Evolutionary conservation across 306 rosid genomes (phyloP).

Genomic region (Acacia melanoxylon): DNA sequence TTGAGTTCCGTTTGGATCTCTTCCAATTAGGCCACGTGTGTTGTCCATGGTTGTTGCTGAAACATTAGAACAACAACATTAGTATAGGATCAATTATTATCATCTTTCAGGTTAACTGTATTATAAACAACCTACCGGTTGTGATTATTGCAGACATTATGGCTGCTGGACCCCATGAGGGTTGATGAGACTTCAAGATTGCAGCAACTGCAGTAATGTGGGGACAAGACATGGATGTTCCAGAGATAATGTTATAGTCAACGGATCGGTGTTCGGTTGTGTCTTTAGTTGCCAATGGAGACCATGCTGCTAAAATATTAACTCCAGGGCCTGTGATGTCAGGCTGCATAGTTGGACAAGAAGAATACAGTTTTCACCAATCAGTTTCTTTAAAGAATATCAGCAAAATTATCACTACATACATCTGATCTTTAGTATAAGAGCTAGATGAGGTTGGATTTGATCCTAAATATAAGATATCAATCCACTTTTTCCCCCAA

Average conservation of each 20-base stretch:
- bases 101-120: conserved; percentile 13
- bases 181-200: conserved; percentile 48
- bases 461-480: too few relatives aligned
- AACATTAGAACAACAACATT: conserved; percentile 19
- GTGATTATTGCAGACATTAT: conserved; percentile 71
- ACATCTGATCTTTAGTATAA: too few relatives aligned
- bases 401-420: not conserved
- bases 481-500: too few relatives aligned
- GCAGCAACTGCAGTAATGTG: conserved; percentile 65
- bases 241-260: conserved; percentile 60
- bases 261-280: conserved; percentile 50
- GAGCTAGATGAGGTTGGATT: too few relatives aligned
- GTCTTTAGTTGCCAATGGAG: conserved; percentile 49
- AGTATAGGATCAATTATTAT: not conserved
- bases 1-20: conserved; percentile 66
- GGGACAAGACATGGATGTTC: conserved; percentile 75
- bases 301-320: conserved; percentile 79
- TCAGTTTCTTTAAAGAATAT: not conserved
- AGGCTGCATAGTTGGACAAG: conserved; percentile 52
- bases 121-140: conserved; percentile 39
- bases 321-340: conserved; percentile 67
- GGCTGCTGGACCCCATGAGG: conserved; percentile 69
- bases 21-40: conserved; percentile 40
- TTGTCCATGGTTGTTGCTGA: conserved; percentile 56
- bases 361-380: not conserved